These are phyloP conservation scores for Cytidiella melzeri DNA, from an alignment of 768 basidiomycete species.

Conservation along the genomic window DNA sequence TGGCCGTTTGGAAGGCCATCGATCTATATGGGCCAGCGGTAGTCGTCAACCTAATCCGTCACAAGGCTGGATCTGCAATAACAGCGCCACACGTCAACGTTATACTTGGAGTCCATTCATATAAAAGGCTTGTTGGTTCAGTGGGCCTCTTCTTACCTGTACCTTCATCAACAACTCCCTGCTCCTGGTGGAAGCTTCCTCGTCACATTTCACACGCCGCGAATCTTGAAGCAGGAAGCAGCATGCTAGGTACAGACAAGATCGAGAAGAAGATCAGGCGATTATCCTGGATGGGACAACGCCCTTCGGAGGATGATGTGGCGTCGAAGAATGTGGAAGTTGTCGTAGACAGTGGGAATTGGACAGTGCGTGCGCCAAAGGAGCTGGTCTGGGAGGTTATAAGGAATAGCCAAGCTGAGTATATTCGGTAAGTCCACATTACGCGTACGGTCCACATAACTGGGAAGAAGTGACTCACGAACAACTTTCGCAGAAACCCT, in stretches of 20 bases:
- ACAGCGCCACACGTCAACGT: background rate
- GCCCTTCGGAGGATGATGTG: too few species aligned
- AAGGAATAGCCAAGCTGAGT: background rate
- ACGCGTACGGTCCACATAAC: background rate
- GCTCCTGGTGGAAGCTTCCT: background rate
- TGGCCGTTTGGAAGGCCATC: background rate
- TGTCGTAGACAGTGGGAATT: background rate
- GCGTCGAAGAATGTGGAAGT: background rate
- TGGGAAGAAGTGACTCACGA: background rate
- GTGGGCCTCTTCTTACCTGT: too few species aligned
- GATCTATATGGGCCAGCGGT: too few species aligned
- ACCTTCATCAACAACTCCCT: background rate
- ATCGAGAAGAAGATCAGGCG: background rate
- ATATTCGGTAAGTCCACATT: background rate
- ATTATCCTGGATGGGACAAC: background rate
- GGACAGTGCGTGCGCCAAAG: background rate
- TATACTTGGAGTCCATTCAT: background rate
- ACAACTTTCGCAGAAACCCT: background rate
- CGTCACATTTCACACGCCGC: background rate
- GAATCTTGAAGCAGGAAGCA: background rate
- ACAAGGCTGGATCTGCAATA: background rate
- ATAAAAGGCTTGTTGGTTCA: too few species aligned
- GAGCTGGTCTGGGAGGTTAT: conserved; percentile 2
- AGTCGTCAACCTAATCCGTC: background rate
- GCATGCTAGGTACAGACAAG: background rate